phyloP scores from a whole-genome alignment of 179 eudicot genomes.

The Patellifolia procumbens region DNA sequence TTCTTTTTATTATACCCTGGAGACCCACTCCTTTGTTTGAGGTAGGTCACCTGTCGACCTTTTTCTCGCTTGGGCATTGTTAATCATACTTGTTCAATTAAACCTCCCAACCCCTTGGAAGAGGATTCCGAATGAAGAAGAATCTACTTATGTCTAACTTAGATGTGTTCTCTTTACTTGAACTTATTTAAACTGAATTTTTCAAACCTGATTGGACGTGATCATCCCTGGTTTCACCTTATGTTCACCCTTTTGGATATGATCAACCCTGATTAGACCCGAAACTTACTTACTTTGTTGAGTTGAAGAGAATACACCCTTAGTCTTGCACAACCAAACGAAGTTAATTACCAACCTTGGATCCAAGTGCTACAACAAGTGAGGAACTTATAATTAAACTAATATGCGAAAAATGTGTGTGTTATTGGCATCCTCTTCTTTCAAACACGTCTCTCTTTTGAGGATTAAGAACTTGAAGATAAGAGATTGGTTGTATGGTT shows the following conservation, averaged over 20 bases:
- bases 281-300: too few species aligned
- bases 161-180: too few species aligned
- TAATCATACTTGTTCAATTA: neutral
- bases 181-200: too few species aligned
- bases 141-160: neutral
- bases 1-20: neutral
- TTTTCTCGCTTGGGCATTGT: neutral
- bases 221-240: too few species aligned
- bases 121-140: neutral
- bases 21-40: neutral
- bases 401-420: neutral
- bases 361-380: neutral
- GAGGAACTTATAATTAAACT: neutral
- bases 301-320: too few species aligned
- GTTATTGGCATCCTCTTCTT: neutral
- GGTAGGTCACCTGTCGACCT: neutral
- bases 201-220: too few species aligned
- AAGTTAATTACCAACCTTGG: neutral
- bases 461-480: neutral
- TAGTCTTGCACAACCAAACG: too few species aligned
- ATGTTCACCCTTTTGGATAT: too few species aligned
- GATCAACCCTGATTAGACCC: too few species aligned
- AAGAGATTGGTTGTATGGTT: neutral
- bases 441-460: neutral
- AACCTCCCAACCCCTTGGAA: neutral